These are phyloP conservation scores for Hydnomerulius pinastri DNA, from an alignment of 768 basidiomycete genomes.

Conservation along the genomic window DNA sequence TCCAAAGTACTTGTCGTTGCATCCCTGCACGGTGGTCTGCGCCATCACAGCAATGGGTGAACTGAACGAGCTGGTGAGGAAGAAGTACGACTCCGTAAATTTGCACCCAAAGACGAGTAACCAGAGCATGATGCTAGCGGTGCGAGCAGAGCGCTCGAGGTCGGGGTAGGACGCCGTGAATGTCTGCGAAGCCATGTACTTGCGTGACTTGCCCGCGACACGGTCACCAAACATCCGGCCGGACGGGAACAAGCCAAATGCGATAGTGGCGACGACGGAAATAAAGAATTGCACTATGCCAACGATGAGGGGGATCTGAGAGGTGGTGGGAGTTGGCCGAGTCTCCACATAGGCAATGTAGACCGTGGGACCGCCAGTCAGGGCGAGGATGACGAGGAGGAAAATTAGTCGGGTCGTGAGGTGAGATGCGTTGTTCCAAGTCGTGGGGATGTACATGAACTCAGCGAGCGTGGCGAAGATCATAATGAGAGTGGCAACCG, in stretches of 20 bases:
- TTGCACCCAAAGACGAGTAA: constrained; percentile 95
- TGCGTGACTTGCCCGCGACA: constrained; percentile 95
- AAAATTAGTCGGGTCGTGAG: constrained; percentile 92
- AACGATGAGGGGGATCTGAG: constrained; percentile 84
- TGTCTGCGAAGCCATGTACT: constrained; percentile 98
- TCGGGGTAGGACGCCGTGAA: constrained; percentile 97
- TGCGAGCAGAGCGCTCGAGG: constrained; percentile 69
- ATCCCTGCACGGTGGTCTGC: constrained; percentile 89
- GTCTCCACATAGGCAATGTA: constrained; percentile 89
- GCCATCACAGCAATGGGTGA: constrained; percentile 97
- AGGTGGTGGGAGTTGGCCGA: constrained; percentile 44
- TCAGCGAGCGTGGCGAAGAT: constrained; percentile 90
- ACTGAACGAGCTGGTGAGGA: constrained; percentile 95
- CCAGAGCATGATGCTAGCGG: constrained; percentile 88
- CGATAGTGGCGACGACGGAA: constrained; percentile 77
- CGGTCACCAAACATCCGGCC: constrained; percentile 99
- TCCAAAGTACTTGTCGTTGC: constrained; percentile 84
- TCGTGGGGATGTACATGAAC: constrained; percentile 96
- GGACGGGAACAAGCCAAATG: constrained; percentile 89
- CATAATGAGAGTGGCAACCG: constrained; percentile 93
- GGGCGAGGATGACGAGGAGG: constrained; percentile 86
- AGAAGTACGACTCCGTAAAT: constrained; percentile 96
- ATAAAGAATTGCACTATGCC: constrained; percentile 94
- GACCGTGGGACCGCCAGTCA: constrained; percentile 91
- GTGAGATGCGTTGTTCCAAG: constrained; percentile 98